phyloP scores from a whole-genome alignment of 2,329 filamentous ascomycete genomes.

The Cladorrhinum sp. region DNA sequence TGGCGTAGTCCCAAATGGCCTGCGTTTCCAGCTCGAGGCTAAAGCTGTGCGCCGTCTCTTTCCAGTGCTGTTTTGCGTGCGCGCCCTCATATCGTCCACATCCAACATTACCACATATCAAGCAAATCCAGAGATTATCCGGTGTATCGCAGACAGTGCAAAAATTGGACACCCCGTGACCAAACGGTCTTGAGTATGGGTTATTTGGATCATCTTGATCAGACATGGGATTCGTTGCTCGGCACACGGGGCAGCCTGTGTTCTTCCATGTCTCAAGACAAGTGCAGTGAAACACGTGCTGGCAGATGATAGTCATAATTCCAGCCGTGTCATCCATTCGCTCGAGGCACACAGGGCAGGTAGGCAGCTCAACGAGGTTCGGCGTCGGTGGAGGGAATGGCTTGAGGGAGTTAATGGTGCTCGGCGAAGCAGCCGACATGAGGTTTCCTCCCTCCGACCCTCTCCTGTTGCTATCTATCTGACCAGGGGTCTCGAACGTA shows the following conservation, averaged over 20 bases:
- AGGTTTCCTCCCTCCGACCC: conserved; percentile 39
- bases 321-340: conserved; percentile 98
- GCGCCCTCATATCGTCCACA: conserved; percentile 93
- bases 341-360: conserved; percentile 93
- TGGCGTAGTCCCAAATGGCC: conserved; percentile 96
- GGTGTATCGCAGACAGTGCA: conserved; percentile 79
- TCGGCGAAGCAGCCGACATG: conserved; percentile 47
- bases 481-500: conserved; percentile 68
- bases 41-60: conserved; percentile 84
- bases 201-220: conserved; percentile 42
- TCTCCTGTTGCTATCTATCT: conserved; percentile 35
- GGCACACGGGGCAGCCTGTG: conserved; percentile 88
- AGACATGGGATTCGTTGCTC: conserved; percentile 65
- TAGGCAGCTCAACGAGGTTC: conserved; percentile 84
- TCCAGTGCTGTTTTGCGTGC: conserved; percentile 91
- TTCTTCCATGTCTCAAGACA: conserved; percentile 97
- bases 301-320: conserved; percentile 90
- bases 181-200: conserved; percentile 55
- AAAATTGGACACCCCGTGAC: conserved; percentile 61
- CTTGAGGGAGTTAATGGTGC: conserved; percentile 47
- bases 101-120: conserved; percentile 88
- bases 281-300: conserved; percentile 96
- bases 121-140: conserved; percentile 88
- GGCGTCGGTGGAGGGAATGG: conserved; percentile 69
- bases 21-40: conserved; percentile 90